Base-by-base conservation (phyloP, 129 eudicot genomes). In the Chrysanthemum makinoi region DNA sequence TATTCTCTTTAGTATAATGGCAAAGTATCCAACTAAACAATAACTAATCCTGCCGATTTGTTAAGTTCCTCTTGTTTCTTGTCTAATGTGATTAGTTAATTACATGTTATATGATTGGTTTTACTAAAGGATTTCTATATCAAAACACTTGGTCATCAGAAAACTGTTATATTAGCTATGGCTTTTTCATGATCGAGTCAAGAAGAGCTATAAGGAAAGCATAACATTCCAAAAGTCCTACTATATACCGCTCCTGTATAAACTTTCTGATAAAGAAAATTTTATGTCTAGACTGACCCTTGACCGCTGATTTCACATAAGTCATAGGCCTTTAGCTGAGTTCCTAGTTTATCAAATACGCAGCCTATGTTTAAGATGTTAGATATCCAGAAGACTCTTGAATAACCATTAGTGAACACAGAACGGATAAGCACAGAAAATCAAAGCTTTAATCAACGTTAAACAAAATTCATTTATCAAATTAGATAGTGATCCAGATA, bases 191-290 rank as follows among this genome's bases (percentile, higher is more conserved):
- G n/a, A n/a, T n/a, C n/a, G n/a, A n/a, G n/a, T n/a, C n/a, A n/a
- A 52, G 28, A 69, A 69, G 49, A 55, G 46, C 73, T 51, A 52
- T 48, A 26, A 68, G 10, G n/a, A 69, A 52, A 51, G 30, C 72
- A 68, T 28, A 51, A 50, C 52, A 68, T 10, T 24, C 44, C 58
- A 48, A 3, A 47, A 2, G 8, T 66, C 13, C 50, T 30, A 18
- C 71, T 11, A 20, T 33, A 33, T 28, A 28, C 33, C 33, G 5
- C 43, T 33, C 6, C 43, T 33, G 6, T 2, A 17, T 65, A 22
- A 59, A 22, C 30, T 59, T 20, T 59, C 64, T 19, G 1, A 59
- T 7, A 28, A 30, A 28, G 48, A 17, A 15, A 2, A 5, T 51
- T 50, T 26, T 47, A 26, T 8, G 35, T 62, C 66, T 13, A 62